Percentiles rank a stretch among this genome's conserved stretches.
phyloP scores from a whole-genome alignment of 1,284 basidiomycete genomes.

The Cutaneotrichosporon mucoides region DNA sequence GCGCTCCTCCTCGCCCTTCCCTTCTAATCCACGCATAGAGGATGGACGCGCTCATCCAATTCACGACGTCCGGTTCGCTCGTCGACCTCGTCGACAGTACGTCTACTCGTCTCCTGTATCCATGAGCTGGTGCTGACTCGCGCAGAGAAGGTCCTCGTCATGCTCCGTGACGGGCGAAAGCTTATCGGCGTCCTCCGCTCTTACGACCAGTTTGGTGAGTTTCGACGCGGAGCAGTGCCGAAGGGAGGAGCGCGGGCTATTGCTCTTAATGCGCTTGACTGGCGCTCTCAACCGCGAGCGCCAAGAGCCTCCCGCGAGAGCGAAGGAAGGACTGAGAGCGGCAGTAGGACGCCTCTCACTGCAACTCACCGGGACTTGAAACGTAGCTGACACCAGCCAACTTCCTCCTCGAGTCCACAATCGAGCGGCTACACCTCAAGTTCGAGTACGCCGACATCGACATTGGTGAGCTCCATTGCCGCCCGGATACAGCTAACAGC shows the following conservation, averaged over 20 bases:
- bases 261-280: background rate
- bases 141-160: conserved; percentile 95
- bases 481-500: conserved; percentile 37
- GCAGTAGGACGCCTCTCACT: too few relatives aligned
- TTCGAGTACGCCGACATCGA: conserved; percentile 44
- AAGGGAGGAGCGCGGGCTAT: background rate
- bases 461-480: conserved; percentile 25
- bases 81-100: conserved; percentile 99
- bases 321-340: too few relatives aligned
- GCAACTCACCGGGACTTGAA: too few relatives aligned
- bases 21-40: background rate
- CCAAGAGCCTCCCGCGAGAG: too few relatives aligned
- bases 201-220: conserved; percentile 97
- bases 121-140: background rate
- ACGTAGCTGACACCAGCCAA: conserved; percentile 61
- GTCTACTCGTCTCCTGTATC: conserved; percentile 30
- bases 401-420: conserved; percentile 83
- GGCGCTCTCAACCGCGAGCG: too few relatives aligned
- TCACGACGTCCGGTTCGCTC: conserved; percentile 92
- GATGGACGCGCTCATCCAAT: conserved; percentile 93
- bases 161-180: conserved; percentile 93
- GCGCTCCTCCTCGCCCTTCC: background rate
- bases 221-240: too few relatives aligned
- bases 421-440: conserved; percentile 51
- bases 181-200: conserved; percentile 92